Evolutionary conservation across 2,329 filamentous ascomycete genomes (phyloP).

Genomic region (Dactylellina leptospora): DNA sequence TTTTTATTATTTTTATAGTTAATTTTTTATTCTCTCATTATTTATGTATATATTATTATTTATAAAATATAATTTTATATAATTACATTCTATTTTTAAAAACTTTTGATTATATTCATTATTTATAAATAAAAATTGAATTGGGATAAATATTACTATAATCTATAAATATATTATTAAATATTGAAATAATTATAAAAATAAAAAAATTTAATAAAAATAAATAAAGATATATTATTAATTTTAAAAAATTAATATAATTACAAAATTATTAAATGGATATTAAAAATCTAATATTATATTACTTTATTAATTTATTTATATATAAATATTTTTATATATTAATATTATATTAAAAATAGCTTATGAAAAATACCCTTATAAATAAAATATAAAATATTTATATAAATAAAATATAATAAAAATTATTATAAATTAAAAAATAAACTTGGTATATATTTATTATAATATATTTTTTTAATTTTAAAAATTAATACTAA

Average conservation of each 20-base stretch:
- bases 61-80: too few species aligned
- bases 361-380: neutral
- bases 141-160: too few species aligned
- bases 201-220: neutral
- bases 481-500: neutral
- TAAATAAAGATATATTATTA: neutral
- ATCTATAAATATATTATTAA: neutral
- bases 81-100: too few species aligned
- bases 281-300: neutral
- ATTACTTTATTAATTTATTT: neutral
- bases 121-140: too few species aligned
- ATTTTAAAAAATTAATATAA: neutral
- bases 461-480: neutral
- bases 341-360: neutral
- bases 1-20: too few species aligned
- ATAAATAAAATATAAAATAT: neutral
- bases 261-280: neutral
- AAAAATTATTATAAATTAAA: neutral
- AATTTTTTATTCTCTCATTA: too few species aligned
- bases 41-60: too few species aligned
- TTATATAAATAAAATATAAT: neutral
- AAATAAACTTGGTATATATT: too few species aligned
- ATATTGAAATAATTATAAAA: neutral
- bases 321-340: neutral
- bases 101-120: too few species aligned